Conservation (phyloP, 257 asterid species). For the Salvia miltiorrhiza region DNA sequence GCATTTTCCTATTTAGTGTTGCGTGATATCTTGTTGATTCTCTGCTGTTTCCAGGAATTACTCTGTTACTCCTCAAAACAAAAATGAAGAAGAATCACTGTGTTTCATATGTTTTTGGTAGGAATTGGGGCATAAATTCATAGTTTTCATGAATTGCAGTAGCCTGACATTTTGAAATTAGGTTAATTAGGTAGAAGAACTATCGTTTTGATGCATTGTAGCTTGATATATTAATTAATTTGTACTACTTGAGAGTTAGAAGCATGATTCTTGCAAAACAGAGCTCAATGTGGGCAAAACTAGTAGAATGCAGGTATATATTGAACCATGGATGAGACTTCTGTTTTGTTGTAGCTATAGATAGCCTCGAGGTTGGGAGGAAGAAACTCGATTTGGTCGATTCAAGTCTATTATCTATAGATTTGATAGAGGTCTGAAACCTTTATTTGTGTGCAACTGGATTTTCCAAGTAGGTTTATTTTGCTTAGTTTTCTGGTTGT, state of each 20-base stretch:
- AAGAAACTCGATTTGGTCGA: background rate
- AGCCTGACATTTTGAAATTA: background rate
- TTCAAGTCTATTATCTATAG: background rate
- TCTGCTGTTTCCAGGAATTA: background rate
- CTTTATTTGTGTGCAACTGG: too few relatives aligned
- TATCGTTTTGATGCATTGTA: background rate
- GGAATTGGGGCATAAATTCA: background rate
- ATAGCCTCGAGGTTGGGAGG: background rate
- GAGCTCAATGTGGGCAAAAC: background rate
- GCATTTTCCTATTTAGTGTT: background rate
- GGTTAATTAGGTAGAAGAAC: background rate
- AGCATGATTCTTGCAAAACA: background rate
- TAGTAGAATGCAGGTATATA: background rate
- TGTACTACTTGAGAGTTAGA: background rate
- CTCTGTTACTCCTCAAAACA: background rate
- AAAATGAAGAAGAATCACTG: too few relatives aligned
- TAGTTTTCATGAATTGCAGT: background rate
- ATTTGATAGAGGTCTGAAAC: too few relatives aligned
- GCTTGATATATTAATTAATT: conserved; percentile 3
- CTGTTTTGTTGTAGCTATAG: background rate
- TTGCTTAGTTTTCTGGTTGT: conserved; percentile 17
- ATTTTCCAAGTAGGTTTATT: background rate
- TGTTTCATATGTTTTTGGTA: too few relatives aligned
- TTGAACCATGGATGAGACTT: background rate
- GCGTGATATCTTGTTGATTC: background rate